Percentiles rank a stretch among this genome's conserved stretches.
These are phyloP conservation scores for Eucalyptus tenuipes DNA, from an alignment of 345 rosid genomes.

Conservation along the genomic window DNA sequence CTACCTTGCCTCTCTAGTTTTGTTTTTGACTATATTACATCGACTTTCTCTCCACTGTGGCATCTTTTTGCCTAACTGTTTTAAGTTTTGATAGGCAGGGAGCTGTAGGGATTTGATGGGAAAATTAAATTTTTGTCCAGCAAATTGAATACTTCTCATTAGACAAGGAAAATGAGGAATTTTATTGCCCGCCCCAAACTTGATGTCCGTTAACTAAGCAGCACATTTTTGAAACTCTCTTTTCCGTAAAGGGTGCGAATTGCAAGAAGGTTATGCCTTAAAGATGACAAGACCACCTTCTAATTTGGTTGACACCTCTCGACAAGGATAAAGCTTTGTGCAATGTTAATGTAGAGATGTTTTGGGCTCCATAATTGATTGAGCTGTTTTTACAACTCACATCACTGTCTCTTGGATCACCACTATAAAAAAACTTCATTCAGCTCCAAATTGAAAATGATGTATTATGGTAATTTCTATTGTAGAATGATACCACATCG, in stretches of 20 bases:
- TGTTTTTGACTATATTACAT: not conserved
- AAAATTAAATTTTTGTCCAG: not conserved
- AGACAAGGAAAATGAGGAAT: not conserved
- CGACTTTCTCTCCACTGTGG: not conserved
- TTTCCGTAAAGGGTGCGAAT: not conserved
- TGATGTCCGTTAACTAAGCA: not conserved
- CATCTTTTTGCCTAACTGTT: not conserved
- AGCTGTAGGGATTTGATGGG: not conserved
- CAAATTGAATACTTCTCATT: not conserved
- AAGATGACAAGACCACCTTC: not conserved
- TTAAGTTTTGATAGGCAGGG: not conserved
- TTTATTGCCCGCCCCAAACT: not conserved
- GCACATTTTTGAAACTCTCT: not conserved
- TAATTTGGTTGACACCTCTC: not conserved
- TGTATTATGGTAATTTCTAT: not conserved
- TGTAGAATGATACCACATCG: not conserved
- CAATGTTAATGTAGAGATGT: not conserved
- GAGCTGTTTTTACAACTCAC: not conserved
- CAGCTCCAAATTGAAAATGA: not conserved
- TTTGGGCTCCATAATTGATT: not conserved
- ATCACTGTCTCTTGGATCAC: not conserved
- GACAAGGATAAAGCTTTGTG: not conserved
- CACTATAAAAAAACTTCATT: not conserved
- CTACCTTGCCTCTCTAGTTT: not conserved
- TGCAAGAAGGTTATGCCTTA: not conserved